Evolutionary conservation across 164 flowering plant genomes (phyloP).

Genomic region (Tinospora cordifolia): DNA sequence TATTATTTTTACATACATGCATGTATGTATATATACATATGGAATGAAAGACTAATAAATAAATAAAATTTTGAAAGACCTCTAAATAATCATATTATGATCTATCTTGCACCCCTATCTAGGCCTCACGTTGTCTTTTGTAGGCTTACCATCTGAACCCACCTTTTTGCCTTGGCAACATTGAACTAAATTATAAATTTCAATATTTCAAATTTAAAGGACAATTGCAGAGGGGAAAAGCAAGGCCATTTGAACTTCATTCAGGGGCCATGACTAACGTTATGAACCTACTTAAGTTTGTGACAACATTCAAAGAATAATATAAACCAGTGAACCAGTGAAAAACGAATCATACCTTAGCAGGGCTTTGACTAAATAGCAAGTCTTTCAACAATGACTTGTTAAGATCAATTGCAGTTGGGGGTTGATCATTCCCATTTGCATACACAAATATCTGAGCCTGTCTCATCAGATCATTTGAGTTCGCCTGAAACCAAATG

Average conservation of each 20-base stretch:
- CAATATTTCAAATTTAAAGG: neutral
- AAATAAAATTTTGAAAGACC: no score
- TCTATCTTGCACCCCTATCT: no score
- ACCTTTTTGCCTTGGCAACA: no score
- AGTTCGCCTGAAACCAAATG: constrained; percentile 41
- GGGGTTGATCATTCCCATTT: constrained; percentile 63
- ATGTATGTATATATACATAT: no score
- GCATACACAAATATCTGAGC: constrained; percentile 43
- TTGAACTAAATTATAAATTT: no score
- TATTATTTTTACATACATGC: no score
- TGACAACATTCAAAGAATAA: neutral
- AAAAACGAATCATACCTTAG: constrained; percentile 49
- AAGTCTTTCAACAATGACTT: constrained; percentile 64
- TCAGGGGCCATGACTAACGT: no score
- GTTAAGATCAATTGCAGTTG: constrained; percentile 84
- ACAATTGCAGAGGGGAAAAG: neutral
- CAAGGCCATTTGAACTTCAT: neutral
- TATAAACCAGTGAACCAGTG: neutral
- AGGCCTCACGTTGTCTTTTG: no score
- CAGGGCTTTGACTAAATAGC: constrained; percentile 75
- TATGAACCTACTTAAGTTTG: no score
- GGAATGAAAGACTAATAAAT: no score
- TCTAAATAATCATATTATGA: no score
- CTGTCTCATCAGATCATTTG: constrained; percentile 62
- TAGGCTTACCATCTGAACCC: no score